Evolutionary conservation across 176 grass and related monocot species (phyloP).

Genomic region (Aegilops bicornis): DNA sequence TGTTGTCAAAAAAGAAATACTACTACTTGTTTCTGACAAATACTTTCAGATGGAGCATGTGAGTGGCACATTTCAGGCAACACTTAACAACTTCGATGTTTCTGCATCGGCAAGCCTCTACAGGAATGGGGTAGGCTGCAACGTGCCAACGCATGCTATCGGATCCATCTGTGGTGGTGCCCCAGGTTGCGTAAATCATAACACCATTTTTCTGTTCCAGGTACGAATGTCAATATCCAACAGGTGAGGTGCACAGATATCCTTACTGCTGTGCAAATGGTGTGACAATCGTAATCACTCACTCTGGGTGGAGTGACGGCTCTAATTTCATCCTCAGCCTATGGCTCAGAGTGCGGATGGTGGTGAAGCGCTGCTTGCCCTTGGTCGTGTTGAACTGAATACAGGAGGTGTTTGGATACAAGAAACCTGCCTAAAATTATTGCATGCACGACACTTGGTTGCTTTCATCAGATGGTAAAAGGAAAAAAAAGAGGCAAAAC

Average conservation of each 20-base stretch:
- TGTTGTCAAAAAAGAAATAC: neutral
- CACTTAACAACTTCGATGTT: constrained; percentile 54
- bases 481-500: neutral
- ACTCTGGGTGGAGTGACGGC: constrained; percentile 19
- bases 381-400: constrained; percentile 47
- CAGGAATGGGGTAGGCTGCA: constrained; percentile 71
- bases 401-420: constrained; percentile 34
- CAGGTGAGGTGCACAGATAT: constrained; percentile 60
- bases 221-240: neutral
- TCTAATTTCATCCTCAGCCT: constrained; percentile 62
- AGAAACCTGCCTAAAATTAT: neutral
- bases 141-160: constrained; percentile 51
- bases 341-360: constrained; percentile 50
- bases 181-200: neutral
- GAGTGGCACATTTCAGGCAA: constrained; percentile 53
- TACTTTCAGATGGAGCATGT: constrained; percentile 51
- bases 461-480: constrained; percentile 4
- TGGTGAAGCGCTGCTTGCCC: constrained; percentile 39
- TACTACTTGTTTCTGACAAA: constrained; percentile 1
- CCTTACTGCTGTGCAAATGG: constrained; percentile 43
- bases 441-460: neutral
- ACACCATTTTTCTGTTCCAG: neutral
- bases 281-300: constrained; percentile 44
- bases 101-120: constrained; percentile 64
- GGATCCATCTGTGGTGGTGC: neutral